Conservation (phyloP, 2,329 filamentous ascomycete genomes). For the Chrysoporthe puriensis region DNA sequence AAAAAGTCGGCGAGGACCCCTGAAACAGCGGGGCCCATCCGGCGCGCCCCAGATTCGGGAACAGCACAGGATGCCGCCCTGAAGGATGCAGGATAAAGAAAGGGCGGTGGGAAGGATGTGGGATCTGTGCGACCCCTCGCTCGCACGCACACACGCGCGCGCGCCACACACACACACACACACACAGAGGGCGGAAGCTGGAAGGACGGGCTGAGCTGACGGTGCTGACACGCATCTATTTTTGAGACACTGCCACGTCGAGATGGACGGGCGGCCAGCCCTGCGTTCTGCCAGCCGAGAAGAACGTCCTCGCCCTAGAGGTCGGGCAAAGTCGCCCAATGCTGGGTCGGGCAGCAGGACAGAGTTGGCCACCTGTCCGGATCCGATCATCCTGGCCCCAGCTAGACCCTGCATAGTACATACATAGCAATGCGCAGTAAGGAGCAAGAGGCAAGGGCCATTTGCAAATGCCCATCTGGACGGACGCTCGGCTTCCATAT, state of each 20-base stretch:
- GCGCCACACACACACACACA: neutral
- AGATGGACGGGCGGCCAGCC: neutral
- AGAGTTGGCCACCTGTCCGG: no score
- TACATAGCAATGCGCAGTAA: no score
- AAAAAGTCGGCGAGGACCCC: neutral
- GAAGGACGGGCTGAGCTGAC: constrained; percentile 11
- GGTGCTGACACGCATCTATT: constrained; percentile 15
- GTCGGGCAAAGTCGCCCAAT: no score
- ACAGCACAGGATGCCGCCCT: neutral
- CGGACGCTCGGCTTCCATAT: constrained; percentile 11
- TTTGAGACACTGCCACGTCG: constrained; percentile 8
- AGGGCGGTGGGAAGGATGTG: constrained; percentile 13
- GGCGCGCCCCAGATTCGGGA: neutral
- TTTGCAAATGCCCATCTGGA: neutral
- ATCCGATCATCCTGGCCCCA: no score
- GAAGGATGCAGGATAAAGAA: constrained; percentile 5
- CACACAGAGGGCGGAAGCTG: neutral
- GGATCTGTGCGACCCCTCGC: constrained; percentile 1
- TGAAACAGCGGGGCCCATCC: neutral
- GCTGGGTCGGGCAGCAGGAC: no score
- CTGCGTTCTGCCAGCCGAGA: neutral
- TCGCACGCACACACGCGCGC: neutral
- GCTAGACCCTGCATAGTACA: no score
- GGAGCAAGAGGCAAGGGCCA: no score
- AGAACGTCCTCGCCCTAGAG: no score